Evolutionary conservation across 2,329 filamentous ascomycete species (phyloP).

Genomic region (Verticillium tricorpus): DNA sequence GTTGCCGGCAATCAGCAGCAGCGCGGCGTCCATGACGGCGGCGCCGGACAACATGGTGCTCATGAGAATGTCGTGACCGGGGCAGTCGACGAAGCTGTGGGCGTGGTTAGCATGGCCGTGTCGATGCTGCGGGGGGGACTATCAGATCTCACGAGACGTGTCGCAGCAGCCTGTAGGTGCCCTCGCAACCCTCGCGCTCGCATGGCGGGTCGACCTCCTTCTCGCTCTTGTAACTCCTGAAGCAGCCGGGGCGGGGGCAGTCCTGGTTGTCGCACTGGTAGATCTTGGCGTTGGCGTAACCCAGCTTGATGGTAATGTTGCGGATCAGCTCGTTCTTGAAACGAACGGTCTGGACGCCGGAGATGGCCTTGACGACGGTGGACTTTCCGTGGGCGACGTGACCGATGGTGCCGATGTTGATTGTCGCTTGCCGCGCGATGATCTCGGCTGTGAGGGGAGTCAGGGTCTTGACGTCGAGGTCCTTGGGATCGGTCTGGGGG

Average conservation of each 20-base stretch:
- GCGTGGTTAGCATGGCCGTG: slow-evolving; percentile 16
- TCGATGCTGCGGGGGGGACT: not conserved
- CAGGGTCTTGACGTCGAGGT: slow-evolving; percentile 76
- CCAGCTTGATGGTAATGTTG: slow-evolving; percentile 99
- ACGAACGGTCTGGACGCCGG: slow-evolving; percentile 94
- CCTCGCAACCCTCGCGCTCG: slow-evolving; percentile 85
- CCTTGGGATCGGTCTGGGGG: slow-evolving; percentile 87
- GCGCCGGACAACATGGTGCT: slow-evolving; percentile 99
- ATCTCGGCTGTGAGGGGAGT: slow-evolving; percentile 91
- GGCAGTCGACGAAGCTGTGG: slow-evolving; percentile 89
- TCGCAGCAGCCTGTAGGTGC: slow-evolving; percentile 82
- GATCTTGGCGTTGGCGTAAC: slow-evolving; percentile 98
- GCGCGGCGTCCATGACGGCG: slow-evolving; percentile 97
- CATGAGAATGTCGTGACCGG: slow-evolving; percentile 99
- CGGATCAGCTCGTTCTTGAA: slow-evolving; percentile 99
- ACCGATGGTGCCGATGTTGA: slow-evolving; percentile 98
- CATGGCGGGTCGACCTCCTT: slow-evolving; percentile 97
- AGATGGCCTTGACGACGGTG: slow-evolving; percentile 98
- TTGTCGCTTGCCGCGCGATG: slow-evolving; percentile 94
- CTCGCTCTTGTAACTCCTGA: slow-evolving; percentile 95
- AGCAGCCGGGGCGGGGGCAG: slow-evolving; percentile 93
- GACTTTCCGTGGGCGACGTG: slow-evolving; percentile 99
- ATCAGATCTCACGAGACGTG: slow-evolving; percentile 75
- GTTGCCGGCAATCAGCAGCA: slow-evolving; percentile 95
- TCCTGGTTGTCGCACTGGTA: slow-evolving; percentile 94